Evolutionary conservation across 441 rosid genomes (phyloP).

Genomic region (Pelargonium fulgidum): DNA sequence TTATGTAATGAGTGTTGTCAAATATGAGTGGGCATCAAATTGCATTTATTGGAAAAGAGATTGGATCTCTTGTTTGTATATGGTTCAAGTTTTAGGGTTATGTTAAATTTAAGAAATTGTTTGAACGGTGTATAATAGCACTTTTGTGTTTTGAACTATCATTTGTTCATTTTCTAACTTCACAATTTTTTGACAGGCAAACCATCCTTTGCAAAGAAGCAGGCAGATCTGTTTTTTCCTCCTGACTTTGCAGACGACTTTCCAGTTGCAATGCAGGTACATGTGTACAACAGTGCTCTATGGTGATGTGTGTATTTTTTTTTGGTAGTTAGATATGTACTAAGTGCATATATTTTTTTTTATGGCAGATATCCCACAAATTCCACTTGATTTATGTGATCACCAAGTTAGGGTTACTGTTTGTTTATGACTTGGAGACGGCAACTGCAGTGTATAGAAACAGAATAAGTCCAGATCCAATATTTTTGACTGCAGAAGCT

Average conservation of each 20-base stretch:
- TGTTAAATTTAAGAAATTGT: too few species aligned
- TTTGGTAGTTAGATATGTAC: constrained; percentile 13
- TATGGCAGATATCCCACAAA: constrained; percentile 87
- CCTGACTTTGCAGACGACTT: constrained; percentile 99
- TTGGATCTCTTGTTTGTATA: too few species aligned
- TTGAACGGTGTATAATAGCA: too few species aligned
- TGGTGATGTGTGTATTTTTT: constrained; percentile 13
- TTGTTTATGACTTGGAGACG: constrained; percentile 98
- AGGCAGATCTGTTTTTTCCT: constrained; percentile 98
- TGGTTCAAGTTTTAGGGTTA: too few species aligned
- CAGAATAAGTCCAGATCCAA: constrained; percentile 97
- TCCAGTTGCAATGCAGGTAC: constrained; percentile 99
- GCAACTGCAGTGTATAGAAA: constrained; percentile 98
- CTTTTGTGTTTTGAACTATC: not conserved
- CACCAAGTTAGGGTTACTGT: constrained; percentile 96
- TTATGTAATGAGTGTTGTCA: not conserved
- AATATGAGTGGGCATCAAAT: too few species aligned
- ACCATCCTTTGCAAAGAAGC: constrained; percentile 89
- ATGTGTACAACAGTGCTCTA: not conserved
- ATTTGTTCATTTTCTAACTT: not conserved
- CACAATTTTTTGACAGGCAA: constrained; percentile 49
- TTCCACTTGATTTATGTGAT: constrained; percentile 86
- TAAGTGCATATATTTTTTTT: constrained; percentile 25
- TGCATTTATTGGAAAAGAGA: too few species aligned
- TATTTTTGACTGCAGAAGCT: constrained; percentile 96